Evolutionary conservation across 306 rosid species (phyloP), one percentile per base, ranked within the genome.

Genomic region (Quercus robur): DNA sequence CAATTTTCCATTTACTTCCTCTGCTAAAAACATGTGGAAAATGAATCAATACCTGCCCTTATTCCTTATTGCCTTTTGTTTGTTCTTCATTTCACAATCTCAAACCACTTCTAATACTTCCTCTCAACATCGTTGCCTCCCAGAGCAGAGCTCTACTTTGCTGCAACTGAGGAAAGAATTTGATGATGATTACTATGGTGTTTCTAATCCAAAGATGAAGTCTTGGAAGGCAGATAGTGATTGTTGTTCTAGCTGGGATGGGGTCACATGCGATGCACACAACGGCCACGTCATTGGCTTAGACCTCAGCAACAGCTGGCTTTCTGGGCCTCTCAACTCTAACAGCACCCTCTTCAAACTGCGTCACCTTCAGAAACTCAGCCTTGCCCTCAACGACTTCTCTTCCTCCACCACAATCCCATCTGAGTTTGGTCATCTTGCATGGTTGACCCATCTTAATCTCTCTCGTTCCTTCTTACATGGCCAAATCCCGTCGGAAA

Each of bases 211-310:
- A 0, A 81, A 75, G 76, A 83, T 33, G 30, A 11, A 31, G 4
- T 83, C 79, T 9, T 83, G 86, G 86, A 20, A n/a, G 3, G 70
- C 25, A 0, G 55, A 6, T 8, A 78, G 30, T 1, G 56, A 78
- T 75, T 78, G 86, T 13, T 83, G 79, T 33, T 4, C 23, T 21
- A 38, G 10, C 44, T 78, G 81, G 87, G 78, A 76, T 10, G 81
- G 78, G 1, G 56, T 75, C 23, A 61, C 61, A 2, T 76, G 87
- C 1, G 68, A 80, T 35, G 3, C 18, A 56, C 19, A 5, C 0
- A 63, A 71, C 4, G 71, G 69, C 8, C 61, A 79, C 17, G 76
- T 79, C 57, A 62, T 75, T 56, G 78, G 78, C 28, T 61, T 79
- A 0, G 81, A 84, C 26, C 81, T 79, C 6, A 75, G 41, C 15